Evolutionary conservation across 1,284 basidiomycete species (phyloP).

Genomic region (Cryptococcus sp.): DNA sequence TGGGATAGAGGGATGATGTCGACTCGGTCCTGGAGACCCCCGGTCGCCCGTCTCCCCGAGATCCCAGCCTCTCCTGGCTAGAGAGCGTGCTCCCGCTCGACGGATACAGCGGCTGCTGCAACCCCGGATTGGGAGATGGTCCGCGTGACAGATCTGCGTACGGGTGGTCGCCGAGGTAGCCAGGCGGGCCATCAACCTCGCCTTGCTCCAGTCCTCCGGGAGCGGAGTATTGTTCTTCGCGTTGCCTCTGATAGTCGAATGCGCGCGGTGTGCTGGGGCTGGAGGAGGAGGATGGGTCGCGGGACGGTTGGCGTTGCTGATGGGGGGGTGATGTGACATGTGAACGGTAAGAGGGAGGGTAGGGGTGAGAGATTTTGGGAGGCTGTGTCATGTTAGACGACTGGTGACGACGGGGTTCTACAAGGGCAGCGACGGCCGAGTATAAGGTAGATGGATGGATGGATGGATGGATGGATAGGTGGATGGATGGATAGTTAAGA

Average conservation of each 20-base stretch:
- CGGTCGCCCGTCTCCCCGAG: background rate
- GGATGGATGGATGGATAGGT: too few relatives aligned
- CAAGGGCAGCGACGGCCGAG: too few relatives aligned
- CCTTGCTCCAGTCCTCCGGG: background rate
- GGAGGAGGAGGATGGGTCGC: background rate
- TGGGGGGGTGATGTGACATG: background rate
- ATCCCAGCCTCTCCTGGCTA: background rate
- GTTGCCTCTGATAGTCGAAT: slow-evolving; percentile 6
- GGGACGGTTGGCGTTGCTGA: background rate
- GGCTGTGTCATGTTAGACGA: background rate
- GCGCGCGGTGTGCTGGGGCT: background rate
- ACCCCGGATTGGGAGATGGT: background rate
- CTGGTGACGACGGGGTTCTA: too few relatives aligned
- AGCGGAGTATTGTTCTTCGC: slow-evolving; percentile 5
- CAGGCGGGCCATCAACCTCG: background rate
- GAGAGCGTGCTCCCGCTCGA: background rate
- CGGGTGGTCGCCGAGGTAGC: slow-evolving; percentile 8
- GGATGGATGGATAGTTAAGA: background rate
- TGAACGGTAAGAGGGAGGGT: slow-evolving; percentile 11
- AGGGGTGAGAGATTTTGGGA: slow-evolving; percentile 9
- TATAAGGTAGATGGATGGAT: too few relatives aligned
- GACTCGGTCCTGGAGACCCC: slow-evolving; percentile 6
- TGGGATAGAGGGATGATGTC: slow-evolving; percentile 7
- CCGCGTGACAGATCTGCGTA: slow-evolving; percentile 3
- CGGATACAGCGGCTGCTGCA: background rate